Evolutionary conservation across 306 rosid genomes (phyloP), one percentile per base, ranked within the genome.

Genomic region (Inga leiocalycina): DNA sequence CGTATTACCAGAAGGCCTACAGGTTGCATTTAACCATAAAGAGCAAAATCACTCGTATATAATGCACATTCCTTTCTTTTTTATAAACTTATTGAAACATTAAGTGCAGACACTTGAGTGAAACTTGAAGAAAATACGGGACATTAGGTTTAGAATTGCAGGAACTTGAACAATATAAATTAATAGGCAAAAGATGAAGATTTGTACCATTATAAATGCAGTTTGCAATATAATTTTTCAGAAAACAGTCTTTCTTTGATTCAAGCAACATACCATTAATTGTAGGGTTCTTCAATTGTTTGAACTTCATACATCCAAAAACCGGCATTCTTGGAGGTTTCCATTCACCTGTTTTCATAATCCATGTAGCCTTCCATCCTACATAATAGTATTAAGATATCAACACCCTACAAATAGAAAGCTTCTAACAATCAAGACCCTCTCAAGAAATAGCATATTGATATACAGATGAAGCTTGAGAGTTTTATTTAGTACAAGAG

Each of bases 311-410:
- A 24, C 20, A 24, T 24, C 56, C 72, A 73, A 49, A 83, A 80
- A 79, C 72, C 85, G 51, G 48, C 87, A 79, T 76, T 83, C 34
- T 56, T 78, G n/a, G 79, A 83, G 51, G 79, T 82, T 79, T 78
- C 86, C 59, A 81, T 46, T 8, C 24, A 44, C 19, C 56, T 86
- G 77, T 54, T 79, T 45, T 19, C 79, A 83, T 80, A 86, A 19
- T 75, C 86, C 78, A 85, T 74, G 72, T 27, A 78, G 22, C 87
- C 77, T 76, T 82, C 81, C 89, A 76, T 86, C 52, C 67, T 12
- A 78, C 83, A 88, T 57, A 64, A 54, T 49, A 74, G 30, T 32
- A 1, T 32, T 1, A 32, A 32, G 8, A 17, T 39, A 83, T 73
- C 76, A 85, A 39, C 69, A 74, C 74, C 30, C 71, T 62, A n/a